phyloP scores from a whole-genome alignment of 371 early-diverging fungal genomes.

The Haplosporangium sp. region DNA sequence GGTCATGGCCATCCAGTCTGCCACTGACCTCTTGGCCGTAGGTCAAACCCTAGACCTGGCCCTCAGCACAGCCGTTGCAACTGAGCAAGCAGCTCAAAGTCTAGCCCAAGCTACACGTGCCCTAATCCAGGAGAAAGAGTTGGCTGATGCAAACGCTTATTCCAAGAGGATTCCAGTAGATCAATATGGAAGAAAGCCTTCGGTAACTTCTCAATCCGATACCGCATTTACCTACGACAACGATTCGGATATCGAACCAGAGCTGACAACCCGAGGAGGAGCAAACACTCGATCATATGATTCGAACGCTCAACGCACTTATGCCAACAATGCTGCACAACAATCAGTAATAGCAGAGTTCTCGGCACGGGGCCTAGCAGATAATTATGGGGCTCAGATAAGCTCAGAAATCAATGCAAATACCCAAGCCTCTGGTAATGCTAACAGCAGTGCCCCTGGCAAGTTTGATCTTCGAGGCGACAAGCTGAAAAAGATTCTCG shows the following conservation, averaged over 20 bases:
- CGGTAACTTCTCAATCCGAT: constrained; percentile 16
- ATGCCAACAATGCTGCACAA: constrained; percentile 8
- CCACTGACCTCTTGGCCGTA: constrained; percentile 39
- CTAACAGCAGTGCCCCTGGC: constrained; percentile 31
- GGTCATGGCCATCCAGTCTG: constrained; percentile 43
- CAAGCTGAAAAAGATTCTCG: constrained; percentile 36
- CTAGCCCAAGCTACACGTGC: constrained; percentile 54
- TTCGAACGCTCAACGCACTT: background rate
- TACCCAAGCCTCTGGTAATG: constrained; percentile 3
- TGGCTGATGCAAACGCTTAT: constrained; percentile 23
- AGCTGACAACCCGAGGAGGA: constrained; percentile 7
- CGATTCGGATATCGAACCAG: constrained; percentile 48
- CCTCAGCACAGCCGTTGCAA: constrained; percentile 31
- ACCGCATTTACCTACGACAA: constrained; percentile 28
- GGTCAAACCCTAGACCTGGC: constrained; percentile 35
- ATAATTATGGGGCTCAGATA: constrained; percentile 11
- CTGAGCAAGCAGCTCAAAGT: constrained; percentile 49
- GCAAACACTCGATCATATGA: background rate
- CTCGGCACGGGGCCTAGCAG: background rate
- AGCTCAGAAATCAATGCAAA: background rate
- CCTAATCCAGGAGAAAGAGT: constrained; percentile 56
- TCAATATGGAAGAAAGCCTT: constrained; percentile 15
- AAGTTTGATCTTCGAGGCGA: constrained; percentile 37
- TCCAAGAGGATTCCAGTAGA: constrained; percentile 5
- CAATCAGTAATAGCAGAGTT: constrained; percentile 14